Conservation (phyloP, 208 protist species). For the Trypanosomatidae sp. region DNA sequence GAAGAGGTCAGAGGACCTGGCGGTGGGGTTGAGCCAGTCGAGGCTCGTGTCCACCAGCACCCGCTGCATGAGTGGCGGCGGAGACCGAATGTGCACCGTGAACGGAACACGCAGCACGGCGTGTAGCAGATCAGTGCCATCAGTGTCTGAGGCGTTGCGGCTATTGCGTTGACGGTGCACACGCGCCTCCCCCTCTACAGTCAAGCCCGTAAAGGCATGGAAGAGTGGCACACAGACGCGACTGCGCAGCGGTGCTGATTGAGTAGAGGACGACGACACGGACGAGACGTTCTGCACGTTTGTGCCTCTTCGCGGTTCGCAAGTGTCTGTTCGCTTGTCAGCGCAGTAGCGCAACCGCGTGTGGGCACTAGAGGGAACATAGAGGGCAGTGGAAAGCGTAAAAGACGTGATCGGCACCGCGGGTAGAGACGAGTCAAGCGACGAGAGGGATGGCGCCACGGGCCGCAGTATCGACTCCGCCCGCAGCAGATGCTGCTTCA, state of each 20-base stretch:
- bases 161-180: background rate
- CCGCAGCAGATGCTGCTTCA: constrained; percentile 9
- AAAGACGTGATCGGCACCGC: constrained; percentile 9
- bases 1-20: constrained; percentile 39
- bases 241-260: too few relatives aligned
- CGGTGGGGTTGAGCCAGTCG: constrained; percentile 91
- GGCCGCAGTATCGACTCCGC: background rate
- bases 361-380: constrained; percentile 4
- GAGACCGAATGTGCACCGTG: constrained; percentile 33
- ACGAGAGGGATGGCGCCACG: background rate
- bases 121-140: too few relatives aligned
- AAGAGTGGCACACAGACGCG: too few relatives aligned
- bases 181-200: too few relatives aligned
- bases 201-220: too few relatives aligned
- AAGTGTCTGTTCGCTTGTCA: background rate
- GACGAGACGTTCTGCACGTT: too few relatives aligned
- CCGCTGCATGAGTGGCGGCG: constrained; percentile 75
- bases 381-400: constrained; percentile 14
- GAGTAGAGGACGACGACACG: too few relatives aligned
- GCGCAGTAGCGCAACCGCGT: constrained; percentile 19
- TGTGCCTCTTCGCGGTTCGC: background rate
- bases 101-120: constrained; percentile 35
- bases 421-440: too few relatives aligned
- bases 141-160: background rate
- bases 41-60: constrained; percentile 96